These are phyloP conservation scores for Phytopythium oedochilum DNA, from an alignment of 352 stramenopile genomes.

Conservation along the genomic window DNA sequence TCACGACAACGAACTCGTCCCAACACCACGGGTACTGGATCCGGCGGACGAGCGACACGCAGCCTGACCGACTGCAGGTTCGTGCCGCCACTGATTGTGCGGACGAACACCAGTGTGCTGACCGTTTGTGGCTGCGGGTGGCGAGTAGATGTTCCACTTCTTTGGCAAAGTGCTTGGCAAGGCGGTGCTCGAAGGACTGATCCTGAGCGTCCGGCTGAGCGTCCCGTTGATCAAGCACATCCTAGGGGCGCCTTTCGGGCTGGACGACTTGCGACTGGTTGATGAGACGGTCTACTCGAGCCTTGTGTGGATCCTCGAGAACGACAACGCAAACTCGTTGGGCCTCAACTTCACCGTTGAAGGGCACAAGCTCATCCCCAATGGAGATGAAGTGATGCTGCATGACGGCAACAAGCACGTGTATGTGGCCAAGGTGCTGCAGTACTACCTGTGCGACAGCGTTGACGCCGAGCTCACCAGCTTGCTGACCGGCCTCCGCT, in stretches of 20 bases:
- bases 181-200: conserved; percentile 61
- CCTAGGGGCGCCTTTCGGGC: conserved; percentile 46
- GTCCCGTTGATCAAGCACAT: conserved; percentile 70
- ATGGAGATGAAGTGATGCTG: conserved; percentile 56
- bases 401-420: conserved; percentile 94
- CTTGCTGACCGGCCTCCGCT: conserved; percentile 87
- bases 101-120: conserved; percentile 1
- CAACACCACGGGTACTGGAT: conserved; percentile 65
- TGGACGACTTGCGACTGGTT: conserved; percentile 57
- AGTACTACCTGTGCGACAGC: conserved; percentile 95
- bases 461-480: conserved; percentile 86
- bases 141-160: conserved; percentile 72
- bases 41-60: conserved; percentile 21
- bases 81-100: not conserved
- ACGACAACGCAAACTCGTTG: conserved; percentile 46
- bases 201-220: conserved; percentile 62
- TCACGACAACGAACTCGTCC: conserved; percentile 36
- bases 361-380: conserved; percentile 53
- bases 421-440: conserved; percentile 91
- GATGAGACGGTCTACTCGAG: conserved; percentile 74
- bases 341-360: conserved; percentile 62
- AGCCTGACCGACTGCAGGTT: conserved; percentile 39
- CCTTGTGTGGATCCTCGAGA: conserved; percentile 55
- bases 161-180: conserved; percentile 68
- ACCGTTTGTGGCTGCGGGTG: not conserved